These are phyloP conservation scores for Cutaneotrichosporon cavernicola DNA, from an alignment of 1,284 basidiomycete species.

Conservation along the genomic window DNA sequence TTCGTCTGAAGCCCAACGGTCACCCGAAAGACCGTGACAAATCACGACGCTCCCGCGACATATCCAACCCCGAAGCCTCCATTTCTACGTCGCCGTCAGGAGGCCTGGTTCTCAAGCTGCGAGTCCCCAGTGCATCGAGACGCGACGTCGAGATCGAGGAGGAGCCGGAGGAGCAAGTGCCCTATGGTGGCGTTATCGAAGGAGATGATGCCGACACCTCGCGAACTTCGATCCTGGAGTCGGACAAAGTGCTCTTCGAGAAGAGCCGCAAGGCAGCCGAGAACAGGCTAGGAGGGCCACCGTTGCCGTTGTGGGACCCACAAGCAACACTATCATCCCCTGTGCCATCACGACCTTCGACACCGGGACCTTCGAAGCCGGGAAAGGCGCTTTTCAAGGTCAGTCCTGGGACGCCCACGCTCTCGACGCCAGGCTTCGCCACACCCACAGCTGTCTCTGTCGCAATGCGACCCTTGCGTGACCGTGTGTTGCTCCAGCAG, in stretches of 20 bases:
- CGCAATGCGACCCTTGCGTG: slow-evolving; percentile 39
- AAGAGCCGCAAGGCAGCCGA: slow-evolving; percentile 69
- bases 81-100: slow-evolving; percentile 3
- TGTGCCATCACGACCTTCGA: slow-evolving; percentile 15
- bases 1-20: slow-evolving; percentile 14
- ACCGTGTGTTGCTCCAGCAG: slow-evolving; percentile 42
- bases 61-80: not conserved
- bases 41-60: not conserved
- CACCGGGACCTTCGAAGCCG: slow-evolving; percentile 12
- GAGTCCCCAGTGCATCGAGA: slow-evolving; percentile 33
- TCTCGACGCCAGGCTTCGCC: slow-evolving; percentile 19
- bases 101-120: slow-evolving; percentile 31
- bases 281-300: slow-evolving; percentile 51
- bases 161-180: slow-evolving; percentile 51
- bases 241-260: slow-evolving; percentile 76
- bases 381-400: not conserved
- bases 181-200: slow-evolving; percentile 78
- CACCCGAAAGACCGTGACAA: slow-evolving; percentile 18
- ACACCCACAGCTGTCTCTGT: slow-evolving; percentile 21
- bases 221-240: slow-evolving; percentile 65
- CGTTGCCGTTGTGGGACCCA: slow-evolving; percentile 34
- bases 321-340: slow-evolving; percentile 22
- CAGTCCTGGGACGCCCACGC: not conserved
- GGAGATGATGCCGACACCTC: slow-evolving; percentile 71
- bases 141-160: slow-evolving; percentile 40